Evolutionary conservation across 1,139 yeast species (phyloP), one percentile per base, ranked within the genome.

Genomic region (Blastobotrys elegans): DNA sequence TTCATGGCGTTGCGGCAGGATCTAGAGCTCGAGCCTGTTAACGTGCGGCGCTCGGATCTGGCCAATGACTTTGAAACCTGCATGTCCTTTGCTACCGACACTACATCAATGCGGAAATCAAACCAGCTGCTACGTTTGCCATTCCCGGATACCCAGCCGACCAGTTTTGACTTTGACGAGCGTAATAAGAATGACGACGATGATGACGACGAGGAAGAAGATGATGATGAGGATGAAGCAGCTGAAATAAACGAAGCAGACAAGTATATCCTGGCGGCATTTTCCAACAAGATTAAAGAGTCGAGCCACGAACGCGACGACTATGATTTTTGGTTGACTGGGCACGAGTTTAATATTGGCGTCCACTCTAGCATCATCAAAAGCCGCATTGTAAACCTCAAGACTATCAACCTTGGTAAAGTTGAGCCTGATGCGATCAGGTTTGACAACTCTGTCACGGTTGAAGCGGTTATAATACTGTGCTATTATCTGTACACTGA

Each of bases 1-100:
- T 87, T 86, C 69, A 82, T 80, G 1, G 79, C 84, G 43, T 67
- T 87, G 7, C 73, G 85, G 55, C 84, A 82, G 55, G 94, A 84
- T 34, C 48, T 51, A 21, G 36, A 30, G 7, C 35, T 44, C 16
- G 54, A 53, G 10, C 49, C 52, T 5, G 44, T 59, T 17, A 39
- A 38, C 6, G 49, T 61, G n/a, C 56, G 52, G 14, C 37, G 44
- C 4, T 41, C 56, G 2, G 48, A 46, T 5, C 43, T 61, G 14
- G 47, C 51, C 10, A 60, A 56, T 18, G 66, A 63, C 48, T 40
- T 62, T 37, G 62, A 61, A 41, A 50, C 50, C 27, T 44, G 57
- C 42, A 52, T 62, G 21, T 57, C 66, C 2, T 63, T 58, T 49
- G 55, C 51, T 2, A 49, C 49, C 2, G 10, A 17, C 24, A 32